Base-by-base conservation (phyloP, 495 filamentous ascomycete species). In the Penicillium longicatenatum region DNA sequence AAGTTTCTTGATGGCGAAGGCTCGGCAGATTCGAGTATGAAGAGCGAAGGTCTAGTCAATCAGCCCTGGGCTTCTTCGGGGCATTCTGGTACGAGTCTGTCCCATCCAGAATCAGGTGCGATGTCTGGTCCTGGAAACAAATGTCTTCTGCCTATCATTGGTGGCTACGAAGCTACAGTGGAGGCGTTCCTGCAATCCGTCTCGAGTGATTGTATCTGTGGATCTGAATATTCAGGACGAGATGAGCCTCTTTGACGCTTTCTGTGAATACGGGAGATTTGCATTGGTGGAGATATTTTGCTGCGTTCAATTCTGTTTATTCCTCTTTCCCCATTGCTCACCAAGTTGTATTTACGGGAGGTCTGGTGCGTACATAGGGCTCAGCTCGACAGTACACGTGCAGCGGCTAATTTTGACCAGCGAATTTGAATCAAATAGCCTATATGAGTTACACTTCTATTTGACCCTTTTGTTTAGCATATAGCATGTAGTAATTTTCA, bases 81-180 rank as follows among this genome's bases (percentile, higher is more conserved):
- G 12, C 52, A 58, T 33, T 22, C 61, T 17, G 50, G 58, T 20
- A 29, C 35, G 3, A 31, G 21, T 2, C 24, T 64, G 7, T 44
- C 58, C 0, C 52, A 50, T n/a, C 26, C 57, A 37, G 64, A 63
- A 20, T n/a, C 42, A 7, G 59, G 59, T 6, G 7, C 48, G 31
- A 19, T 54, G 17, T 47, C 30, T 19, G 43, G 31, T 11, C 46
- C 62, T n/a, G 58, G 51, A 22, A 61, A 51, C 20, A 66, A 60
- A 11, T 69, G 62, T 59, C 66, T 77, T n/a, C 59, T 70, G 29
- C 59, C 70, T 24, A 72, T 73, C 33, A 63, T 75, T 24, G 60
- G 57, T n/a, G 73, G 69, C 24, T 73, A 70, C 17, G 69, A 75
- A 61, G 66, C 64, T 43, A 71, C 62, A 42, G 66, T 72, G 29